These are phyloP conservation scores for Orbilia javanica DNA, from an alignment of 2,329 filamentous ascomycete species.

Conservation along the genomic window DNA sequence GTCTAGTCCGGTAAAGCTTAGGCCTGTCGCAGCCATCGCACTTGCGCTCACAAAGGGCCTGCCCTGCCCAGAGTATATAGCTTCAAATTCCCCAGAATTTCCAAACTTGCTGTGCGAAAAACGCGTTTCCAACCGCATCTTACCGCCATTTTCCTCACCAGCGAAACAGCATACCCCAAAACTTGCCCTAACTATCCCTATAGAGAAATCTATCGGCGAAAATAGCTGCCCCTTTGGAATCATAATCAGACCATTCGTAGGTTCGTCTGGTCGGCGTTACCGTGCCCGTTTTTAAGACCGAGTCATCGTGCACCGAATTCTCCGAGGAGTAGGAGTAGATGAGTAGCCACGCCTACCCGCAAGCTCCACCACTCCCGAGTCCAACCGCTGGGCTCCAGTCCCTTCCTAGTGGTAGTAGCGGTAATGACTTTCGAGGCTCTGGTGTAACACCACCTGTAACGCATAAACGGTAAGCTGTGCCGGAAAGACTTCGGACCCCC, in stretches of 20 bases:
- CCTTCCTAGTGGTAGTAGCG: slow-evolving; percentile 42
- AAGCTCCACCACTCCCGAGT: slow-evolving; percentile 58
- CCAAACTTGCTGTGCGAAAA: slow-evolving; percentile 41
- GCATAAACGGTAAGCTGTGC: slow-evolving; percentile 55
- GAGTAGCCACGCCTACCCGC: slow-evolving; percentile 57
- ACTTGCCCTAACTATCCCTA: slow-evolving; percentile 49
- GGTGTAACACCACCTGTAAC: slow-evolving; percentile 50
- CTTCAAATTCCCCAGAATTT: slow-evolving; percentile 55
- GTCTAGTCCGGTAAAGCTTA: slow-evolving; percentile 2
- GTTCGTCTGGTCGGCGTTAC: slow-evolving; percentile 36
- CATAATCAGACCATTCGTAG: slow-evolving; percentile 30
- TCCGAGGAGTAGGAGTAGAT: slow-evolving; percentile 48
- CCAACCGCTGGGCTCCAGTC: slow-evolving; percentile 55
- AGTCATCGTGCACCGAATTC: slow-evolving; percentile 43
- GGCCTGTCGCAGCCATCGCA: slow-evolving; percentile 36
- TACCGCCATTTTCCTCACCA: slow-evolving; percentile 56
- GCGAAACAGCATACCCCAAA: slow-evolving; percentile 43
- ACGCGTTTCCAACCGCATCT: slow-evolving; percentile 59
- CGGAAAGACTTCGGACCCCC: slow-evolving; percentile 29
- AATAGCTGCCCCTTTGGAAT: slow-evolving; percentile 30
- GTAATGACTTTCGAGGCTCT: slow-evolving; percentile 44
- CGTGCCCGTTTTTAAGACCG: slow-evolving; percentile 31
- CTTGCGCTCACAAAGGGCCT: slow-evolving; percentile 33
- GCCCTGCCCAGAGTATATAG: slow-evolving; percentile 57
- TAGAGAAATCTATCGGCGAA: slow-evolving; percentile 52